phyloP scores from a whole-genome alignment of 2,329 filamentous ascomycete species.

The Venturia effusa region DNA sequence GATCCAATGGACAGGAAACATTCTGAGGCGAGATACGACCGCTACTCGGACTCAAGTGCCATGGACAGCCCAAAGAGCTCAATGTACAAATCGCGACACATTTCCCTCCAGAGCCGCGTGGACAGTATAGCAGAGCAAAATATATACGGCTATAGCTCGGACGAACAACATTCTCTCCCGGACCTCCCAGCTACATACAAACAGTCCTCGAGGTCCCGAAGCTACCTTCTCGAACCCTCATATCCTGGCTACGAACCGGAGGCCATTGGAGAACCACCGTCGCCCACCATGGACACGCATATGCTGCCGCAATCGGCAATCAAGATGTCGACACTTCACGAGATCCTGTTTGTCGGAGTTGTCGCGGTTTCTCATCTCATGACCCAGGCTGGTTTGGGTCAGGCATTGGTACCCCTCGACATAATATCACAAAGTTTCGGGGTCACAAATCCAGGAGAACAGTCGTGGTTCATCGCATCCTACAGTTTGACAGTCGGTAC shows the following conservation, averaged over 20 bases:
- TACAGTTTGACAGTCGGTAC: slow-evolving; percentile 34
- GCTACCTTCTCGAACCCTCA: slow-evolving; percentile 11
- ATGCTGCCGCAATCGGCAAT: slow-evolving; percentile 9
- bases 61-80: slow-evolving; percentile 14
- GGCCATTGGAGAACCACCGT: slow-evolving; percentile 10
- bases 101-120: slow-evolving; percentile 21
- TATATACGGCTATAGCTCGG: slow-evolving; percentile 10
- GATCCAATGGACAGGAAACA: slow-evolving; percentile 7
- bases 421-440: slow-evolving; percentile 35
- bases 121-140: slow-evolving; percentile 17
- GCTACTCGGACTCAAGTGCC: background rate
- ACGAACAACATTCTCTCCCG: slow-evolving; percentile 9
- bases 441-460: slow-evolving; percentile 29
- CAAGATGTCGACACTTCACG: slow-evolving; percentile 16
- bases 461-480: slow-evolving; percentile 33
- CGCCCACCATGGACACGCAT: slow-evolving; percentile 6
- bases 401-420: slow-evolving; percentile 30
- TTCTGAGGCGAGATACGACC: background rate
- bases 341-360: slow-evolving; percentile 20
- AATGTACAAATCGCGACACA: slow-evolving; percentile 21
- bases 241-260: slow-evolving; percentile 11
- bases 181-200: slow-evolving; percentile 12
- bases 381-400: slow-evolving; percentile 21
- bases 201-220: slow-evolving; percentile 9
- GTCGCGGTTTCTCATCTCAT: slow-evolving; percentile 21